Conservation (phyloP, 169 alveolate species). For the Plasmodium reichenowi region DNA sequence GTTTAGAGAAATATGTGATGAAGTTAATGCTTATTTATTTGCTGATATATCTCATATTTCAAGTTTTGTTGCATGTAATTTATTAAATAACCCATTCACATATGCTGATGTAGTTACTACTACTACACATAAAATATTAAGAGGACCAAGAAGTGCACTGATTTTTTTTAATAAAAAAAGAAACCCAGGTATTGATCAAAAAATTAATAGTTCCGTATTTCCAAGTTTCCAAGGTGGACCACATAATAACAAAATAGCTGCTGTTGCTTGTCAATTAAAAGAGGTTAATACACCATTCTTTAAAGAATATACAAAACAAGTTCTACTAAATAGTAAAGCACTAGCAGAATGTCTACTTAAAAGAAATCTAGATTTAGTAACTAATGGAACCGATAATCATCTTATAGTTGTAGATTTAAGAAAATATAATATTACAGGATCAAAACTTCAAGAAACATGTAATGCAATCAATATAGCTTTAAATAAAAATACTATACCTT, state of each 20-base stretch:
- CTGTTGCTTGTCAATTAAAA: conserved; percentile 89
- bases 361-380: conserved; percentile 83
- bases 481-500: conserved; percentile 91
- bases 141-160: conserved; percentile 97
- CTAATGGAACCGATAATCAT: conserved; percentile 96
- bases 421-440: conserved; percentile 90
- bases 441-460: conserved; percentile 88
- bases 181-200: conserved; percentile 89
- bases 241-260: conserved; percentile 92
- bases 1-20: conserved; percentile 94
- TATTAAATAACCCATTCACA: conserved; percentile 92
- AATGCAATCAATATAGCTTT: conserved; percentile 88
- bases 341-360: conserved; percentile 86
- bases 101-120: conserved; percentile 97
- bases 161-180: conserved; percentile 92
- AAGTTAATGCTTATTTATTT: conserved; percentile 95
- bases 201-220: conserved; percentile 95
- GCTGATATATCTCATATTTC: conserved; percentile 98
- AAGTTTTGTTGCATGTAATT: conserved; percentile 95
- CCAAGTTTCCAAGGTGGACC: conserved; percentile 99
- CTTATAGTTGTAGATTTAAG: conserved; percentile 90
- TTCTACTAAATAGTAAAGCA: conserved; percentile 86
- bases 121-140: conserved; percentile 97
- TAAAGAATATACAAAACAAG: conserved; percentile 84
- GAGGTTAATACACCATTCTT: conserved; percentile 82